Base-by-base conservation (phyloP, 2,329 filamentous ascomycete species). In the Paraphaeosphaeria sporulosa region DNA sequence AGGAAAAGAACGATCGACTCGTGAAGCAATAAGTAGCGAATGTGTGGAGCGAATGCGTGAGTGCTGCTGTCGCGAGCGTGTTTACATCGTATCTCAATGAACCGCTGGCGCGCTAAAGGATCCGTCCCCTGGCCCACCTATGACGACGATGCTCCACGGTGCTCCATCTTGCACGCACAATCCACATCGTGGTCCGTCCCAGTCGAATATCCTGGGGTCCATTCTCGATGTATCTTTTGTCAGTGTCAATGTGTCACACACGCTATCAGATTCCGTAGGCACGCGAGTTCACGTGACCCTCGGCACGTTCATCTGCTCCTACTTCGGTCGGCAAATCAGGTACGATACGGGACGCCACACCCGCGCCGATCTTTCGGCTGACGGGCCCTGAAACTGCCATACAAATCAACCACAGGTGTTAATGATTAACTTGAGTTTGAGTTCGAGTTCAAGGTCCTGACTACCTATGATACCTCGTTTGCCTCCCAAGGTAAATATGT, bases 101-200 rank as follows among this genome's bases (percentile, higher is more conserved):
- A 36, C 30, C 36, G 42, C 17, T n/a, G 19, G 42, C 40, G 52
- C 52, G 52, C 52, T 46, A 47, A 55, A 32, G 42, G 23, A 27
- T 25, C 46, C 52, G 23, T 42, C 27, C 32, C 52, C 30, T 9
- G 30, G 52, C 30, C 52, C 42, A 38, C 52, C 52, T 10, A 47
- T 46, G 42, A 55, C 52, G 52, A 46, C 40, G 17, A 23, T 21
- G 27, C 9, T 47, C 44, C 15, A 32, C 10, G 6, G 36, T 17
- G n/a, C 27, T 17, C 36, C 23, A 34, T 54, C 51, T 32, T 38
- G 25, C 27, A 23, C 25, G 13, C 25, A 19, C n/a, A 17, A 43
- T 30, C 32, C 6, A 7, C 9, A 30, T 17, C 25, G 23, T n/a
- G 15, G 13, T 40, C 25, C 9, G 34, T 27, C 4, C 3, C 13